phyloP scores from a whole-genome alignment of 75 land plant species.

The Pinus tabuliformis region DNA sequence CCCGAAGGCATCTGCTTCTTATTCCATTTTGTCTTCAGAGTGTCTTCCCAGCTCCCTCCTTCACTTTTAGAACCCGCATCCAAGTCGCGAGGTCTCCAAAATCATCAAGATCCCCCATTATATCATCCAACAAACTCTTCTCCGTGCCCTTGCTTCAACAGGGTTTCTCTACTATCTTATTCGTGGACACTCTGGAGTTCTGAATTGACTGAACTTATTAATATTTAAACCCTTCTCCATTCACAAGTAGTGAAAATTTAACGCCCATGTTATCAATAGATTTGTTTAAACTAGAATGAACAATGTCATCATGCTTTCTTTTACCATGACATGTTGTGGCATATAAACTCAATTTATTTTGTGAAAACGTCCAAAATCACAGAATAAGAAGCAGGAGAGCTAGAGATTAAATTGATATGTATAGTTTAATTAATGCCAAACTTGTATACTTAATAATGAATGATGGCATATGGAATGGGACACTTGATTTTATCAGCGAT shows the following conservation, averaged over 20 bases:
- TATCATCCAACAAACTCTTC: slow-evolving; percentile 53
- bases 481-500: no score
- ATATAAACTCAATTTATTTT: neutral
- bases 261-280: slow-evolving; percentile 11
- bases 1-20: no score
- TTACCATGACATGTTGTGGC: neutral
- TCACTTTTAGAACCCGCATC: slow-evolving; percentile 33
- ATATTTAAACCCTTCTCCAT: neutral
- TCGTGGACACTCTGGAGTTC: slow-evolving; percentile 7
- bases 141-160: slow-evolving; percentile 16
- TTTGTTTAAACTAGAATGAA: neutral
- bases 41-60: slow-evolving; percentile 45
- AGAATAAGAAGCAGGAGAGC: no score
- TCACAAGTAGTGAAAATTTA: slow-evolving; percentile 5
- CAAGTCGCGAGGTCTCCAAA: slow-evolving; percentile 37
- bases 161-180: neutral
- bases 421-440: no score
- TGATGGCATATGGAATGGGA: no score
- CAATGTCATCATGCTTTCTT: slow-evolving; percentile 1
- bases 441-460: no score
- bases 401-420: no score
- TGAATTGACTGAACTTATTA: neutral
- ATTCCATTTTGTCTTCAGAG: slow-evolving; percentile 16
- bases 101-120: slow-evolving; percentile 56
- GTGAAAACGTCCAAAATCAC: no score